Evolutionary conservation across 1,284 basidiomycete species (phyloP), one percentile per base, ranked within the genome.

Genomic region (Cryptococcus wingfieldii): DNA sequence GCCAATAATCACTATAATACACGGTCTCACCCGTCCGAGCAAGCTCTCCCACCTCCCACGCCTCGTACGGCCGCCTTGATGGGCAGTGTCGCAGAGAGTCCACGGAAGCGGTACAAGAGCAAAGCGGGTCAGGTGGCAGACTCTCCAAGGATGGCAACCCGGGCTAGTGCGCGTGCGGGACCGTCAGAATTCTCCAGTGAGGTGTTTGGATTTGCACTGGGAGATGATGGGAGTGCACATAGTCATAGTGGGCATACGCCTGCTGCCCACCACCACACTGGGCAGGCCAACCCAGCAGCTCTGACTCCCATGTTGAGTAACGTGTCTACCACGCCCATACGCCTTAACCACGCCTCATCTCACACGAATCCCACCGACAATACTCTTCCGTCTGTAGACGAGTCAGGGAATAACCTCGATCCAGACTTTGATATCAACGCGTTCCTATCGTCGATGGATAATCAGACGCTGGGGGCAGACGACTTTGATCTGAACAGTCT

Each of bases 91-190:
- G 5, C 13, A 7, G 48, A 50, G 19, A 50, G 48, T n/a, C 70
- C 65, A 10, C 55, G 64, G 3, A 68, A 65, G 45, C 46, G 62
- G 28, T 55, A 56, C 12, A 56, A 60, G 47, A 53, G 43, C 13
- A 61, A 62, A 52, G 16, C 51, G 3, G 53, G 55, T 5, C 31
- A 34, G 31, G 65, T 66, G 0, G 59, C 55, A 8, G 67, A 67
- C 2, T 63, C 58, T 49, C 68, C 69, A 5, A 59, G 70, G 6
- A 62, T 62, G 56, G 59, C 66, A 6, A 69, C 69, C 12, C 51
- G 69, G n/a, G 52, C 61, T 8, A 56, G 50, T 16, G 50, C 63
- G 18, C 43, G 48, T 23, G 37, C 41, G 41, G 57, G 45, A 4
- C 41, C 42, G 4, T 47, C 46, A 12, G 61, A 59, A 48, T 59